Percentiles rank a stretch among this genome's conserved stretches.
Evolutionary conservation across 2,329 filamentous ascomycete species (phyloP).

Genomic region (Arthrobotrys sinensis): DNA sequence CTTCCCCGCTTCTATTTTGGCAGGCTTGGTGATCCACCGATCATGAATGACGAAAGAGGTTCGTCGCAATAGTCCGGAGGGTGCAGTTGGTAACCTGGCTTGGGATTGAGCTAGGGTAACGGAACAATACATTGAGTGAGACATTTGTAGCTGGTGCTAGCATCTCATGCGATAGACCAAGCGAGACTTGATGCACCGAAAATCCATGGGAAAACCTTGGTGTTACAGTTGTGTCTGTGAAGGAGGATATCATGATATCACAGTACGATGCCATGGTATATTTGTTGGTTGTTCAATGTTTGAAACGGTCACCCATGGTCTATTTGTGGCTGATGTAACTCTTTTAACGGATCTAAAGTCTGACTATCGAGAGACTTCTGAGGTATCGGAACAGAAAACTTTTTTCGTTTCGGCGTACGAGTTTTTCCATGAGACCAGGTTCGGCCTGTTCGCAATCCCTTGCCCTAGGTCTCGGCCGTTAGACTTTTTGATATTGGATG

Average conservation of each 20-base stretch:
- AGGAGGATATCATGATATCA: background rate
- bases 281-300: conserved; percentile 4
- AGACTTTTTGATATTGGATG: conserved; percentile 45
- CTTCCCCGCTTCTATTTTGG: conserved; percentile 54
- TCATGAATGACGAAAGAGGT: conserved; percentile 46
- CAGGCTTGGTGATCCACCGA: background rate
- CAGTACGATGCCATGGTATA: background rate
- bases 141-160: conserved; percentile 28
- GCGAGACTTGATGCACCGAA: background rate
- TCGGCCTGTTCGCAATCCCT: conserved; percentile 37
- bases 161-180: conserved; percentile 11
- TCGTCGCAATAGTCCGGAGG: conserved; percentile 14
- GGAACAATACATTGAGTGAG: conserved; percentile 48
- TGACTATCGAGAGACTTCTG: conserved; percentile 8
- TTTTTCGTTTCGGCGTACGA: conserved; percentile 46
- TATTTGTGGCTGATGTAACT: conserved; percentile 35
- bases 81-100: conserved; percentile 13
- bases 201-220: background rate
- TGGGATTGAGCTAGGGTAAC: conserved; percentile 26
- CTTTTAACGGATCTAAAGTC: conserved; percentile 1
- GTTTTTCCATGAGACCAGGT: conserved; percentile 45
- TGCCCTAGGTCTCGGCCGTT: conserved; percentile 48
- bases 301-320: background rate
- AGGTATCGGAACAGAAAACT: conserved; percentile 26
- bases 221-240: background rate